phyloP scores from a whole-genome alignment of 768 basidiomycete species.

The Sarcomyxa edulis region DNA sequence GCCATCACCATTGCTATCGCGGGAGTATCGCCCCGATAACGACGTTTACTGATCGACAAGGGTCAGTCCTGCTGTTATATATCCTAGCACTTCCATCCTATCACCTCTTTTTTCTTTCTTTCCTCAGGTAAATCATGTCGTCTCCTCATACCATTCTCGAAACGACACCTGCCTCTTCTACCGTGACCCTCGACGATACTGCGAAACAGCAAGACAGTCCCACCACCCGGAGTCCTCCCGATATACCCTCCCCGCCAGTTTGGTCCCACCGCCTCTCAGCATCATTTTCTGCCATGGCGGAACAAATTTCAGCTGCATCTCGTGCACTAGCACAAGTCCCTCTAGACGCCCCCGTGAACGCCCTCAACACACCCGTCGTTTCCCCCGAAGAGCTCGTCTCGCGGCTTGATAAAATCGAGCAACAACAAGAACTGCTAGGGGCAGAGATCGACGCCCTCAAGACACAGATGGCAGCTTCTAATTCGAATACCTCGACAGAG shows the following conservation, averaged over 20 bases:
- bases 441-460: slow-evolving; percentile 1
- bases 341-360: background rate
- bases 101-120: too few species aligned
- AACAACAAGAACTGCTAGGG: background rate
- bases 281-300: slow-evolving; percentile 3
- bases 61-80: too few species aligned
- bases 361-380: background rate
- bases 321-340: slow-evolving; percentile 1
- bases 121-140: too few species aligned
- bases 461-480: background rate
- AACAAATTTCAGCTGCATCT: slow-evolving; percentile 3
- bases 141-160: too few species aligned
- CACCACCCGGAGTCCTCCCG: too few species aligned
- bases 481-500: background rate
- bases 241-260: background rate
- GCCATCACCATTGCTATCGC: too few species aligned
- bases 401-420: slow-evolving; percentile 2
- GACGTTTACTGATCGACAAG: too few species aligned
- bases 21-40: too few species aligned
- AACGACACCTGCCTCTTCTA: too few species aligned
- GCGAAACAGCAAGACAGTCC: too few species aligned
- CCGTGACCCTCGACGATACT: too few species aligned
- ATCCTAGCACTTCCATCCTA: too few species aligned
- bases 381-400: background rate
- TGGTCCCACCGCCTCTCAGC: slow-evolving; percentile 2